These are phyloP conservation scores for Haplosporangium sp. DNA, from an alignment of 371 early-diverging fungal species.

Conservation along the genomic window DNA sequence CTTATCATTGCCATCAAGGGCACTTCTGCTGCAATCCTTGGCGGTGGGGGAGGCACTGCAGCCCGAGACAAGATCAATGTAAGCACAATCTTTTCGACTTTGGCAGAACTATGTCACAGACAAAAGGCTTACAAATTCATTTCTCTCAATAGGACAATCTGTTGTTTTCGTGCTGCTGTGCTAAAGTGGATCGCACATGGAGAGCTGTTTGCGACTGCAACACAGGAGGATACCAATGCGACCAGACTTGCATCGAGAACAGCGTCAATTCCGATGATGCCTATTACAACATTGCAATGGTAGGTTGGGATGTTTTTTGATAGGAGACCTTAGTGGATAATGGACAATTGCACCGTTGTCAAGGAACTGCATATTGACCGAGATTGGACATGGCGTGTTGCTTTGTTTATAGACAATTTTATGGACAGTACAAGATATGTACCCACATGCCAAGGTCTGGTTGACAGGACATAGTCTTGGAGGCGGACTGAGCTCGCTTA, in stretches of 20 bases:
- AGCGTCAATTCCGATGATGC: conserved; percentile 69
- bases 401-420: conserved; percentile 60
- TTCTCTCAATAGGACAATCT: conserved; percentile 79
- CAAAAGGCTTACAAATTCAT: neutral
- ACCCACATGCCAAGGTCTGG: conserved; percentile 82
- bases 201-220: conserved; percentile 87
- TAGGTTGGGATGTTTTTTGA: conserved; percentile 24
- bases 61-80: conserved; percentile 87
- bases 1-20: conserved; percentile 93
- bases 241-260: conserved; percentile 71
- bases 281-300: conserved; percentile 88
- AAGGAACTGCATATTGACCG: no score
- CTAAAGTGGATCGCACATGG: conserved; percentile 90
- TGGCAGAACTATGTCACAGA: neutral
- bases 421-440: conserved; percentile 68
- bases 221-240: conserved; percentile 68
- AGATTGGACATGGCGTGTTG: no score
- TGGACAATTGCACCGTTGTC: no score
- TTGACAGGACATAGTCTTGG: conserved; percentile 96
- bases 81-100: conserved; percentile 24
- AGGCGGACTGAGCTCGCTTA: conserved; percentile 83
- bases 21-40: conserved; percentile 81
- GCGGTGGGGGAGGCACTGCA: conserved; percentile 84
- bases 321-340: neutral
- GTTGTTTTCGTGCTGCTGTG: conserved; percentile 98